Percentiles rank a stretch among this genome's conserved stretches.
Conservation (phyloP, 2,329 filamentous ascomycete species). For the Tothia fuscella region DNA sequence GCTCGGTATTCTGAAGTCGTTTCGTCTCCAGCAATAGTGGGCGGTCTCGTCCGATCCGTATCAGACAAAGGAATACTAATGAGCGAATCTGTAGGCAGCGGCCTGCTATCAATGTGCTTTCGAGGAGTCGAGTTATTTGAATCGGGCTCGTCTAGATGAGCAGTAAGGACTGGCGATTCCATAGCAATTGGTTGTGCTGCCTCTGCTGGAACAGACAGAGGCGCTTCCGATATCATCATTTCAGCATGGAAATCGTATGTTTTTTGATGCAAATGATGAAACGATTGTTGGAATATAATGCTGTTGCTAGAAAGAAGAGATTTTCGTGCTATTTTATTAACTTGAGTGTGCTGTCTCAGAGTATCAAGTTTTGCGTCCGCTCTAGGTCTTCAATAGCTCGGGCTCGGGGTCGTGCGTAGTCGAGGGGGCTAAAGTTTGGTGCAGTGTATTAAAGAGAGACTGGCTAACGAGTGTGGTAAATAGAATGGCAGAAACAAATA, state of each 20-base stretch:
- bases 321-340: no score
- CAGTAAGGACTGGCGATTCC: constrained; percentile 5
- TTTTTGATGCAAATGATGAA: no score
- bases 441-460: constrained; percentile 1
- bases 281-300: no score
- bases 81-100: constrained; percentile 52
- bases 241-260: no score
- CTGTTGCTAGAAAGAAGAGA: no score
- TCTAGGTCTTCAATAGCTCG: no score
- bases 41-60: constrained; percentile 35
- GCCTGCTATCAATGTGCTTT: constrained; percentile 16
- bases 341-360: no score
- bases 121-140: constrained; percentile 8
- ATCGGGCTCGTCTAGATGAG: constrained; percentile 4
- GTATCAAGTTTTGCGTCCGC: no score
- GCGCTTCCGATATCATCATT: constrained; percentile 1
- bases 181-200: constrained; percentile 1
- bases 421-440: background rate
- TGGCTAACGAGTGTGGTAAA: background rate
- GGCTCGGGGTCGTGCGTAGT: no score
- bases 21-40: constrained; percentile 16
- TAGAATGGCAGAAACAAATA: background rate
- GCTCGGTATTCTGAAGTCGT: no score
- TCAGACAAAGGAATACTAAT: constrained; percentile 66
- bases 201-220: constrained; percentile 8